Conservation (phyloP, 345 rosid species). For the Geranium brycei region DNA sequence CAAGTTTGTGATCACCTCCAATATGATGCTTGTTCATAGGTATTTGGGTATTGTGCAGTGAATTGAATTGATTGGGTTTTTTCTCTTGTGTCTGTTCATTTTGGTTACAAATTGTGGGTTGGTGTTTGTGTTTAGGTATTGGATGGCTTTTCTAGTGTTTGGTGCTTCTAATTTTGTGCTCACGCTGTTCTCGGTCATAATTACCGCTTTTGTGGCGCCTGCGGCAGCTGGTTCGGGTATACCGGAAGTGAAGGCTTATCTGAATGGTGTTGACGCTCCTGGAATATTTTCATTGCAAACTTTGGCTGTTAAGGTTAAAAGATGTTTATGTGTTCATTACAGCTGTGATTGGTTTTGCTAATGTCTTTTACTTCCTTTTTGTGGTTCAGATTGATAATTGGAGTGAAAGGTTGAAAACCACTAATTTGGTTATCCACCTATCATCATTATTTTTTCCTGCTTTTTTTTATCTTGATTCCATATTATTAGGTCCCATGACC, state of each 20-base stretch:
- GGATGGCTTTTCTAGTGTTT: slow-evolving; percentile 60
- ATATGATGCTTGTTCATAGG: slow-evolving; percentile 67
- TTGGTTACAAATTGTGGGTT: slow-evolving; percentile 1
- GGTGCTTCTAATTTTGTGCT: slow-evolving; percentile 51
- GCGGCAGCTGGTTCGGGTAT: slow-evolving; percentile 92
- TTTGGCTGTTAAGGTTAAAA: slow-evolving; percentile 57
- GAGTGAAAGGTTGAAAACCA: background rate
- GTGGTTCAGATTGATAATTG: background rate
- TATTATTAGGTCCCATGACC: too few species aligned
- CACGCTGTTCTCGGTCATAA: slow-evolving; percentile 48
- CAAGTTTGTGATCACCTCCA: slow-evolving; percentile 78
- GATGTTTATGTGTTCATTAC: background rate
- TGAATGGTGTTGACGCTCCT: slow-evolving; percentile 91
- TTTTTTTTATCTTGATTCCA: too few species aligned
- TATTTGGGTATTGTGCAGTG: slow-evolving; percentile 7
- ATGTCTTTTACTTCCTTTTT: background rate
- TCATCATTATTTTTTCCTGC: background rate
- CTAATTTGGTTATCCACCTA: background rate
- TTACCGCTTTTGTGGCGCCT: slow-evolving; percentile 65
- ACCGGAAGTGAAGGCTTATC: slow-evolving; percentile 90
- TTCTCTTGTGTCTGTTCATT: background rate
- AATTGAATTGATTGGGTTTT: slow-evolving; percentile 2
- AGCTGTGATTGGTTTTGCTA: too few species aligned
- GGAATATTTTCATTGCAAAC: slow-evolving; percentile 59
- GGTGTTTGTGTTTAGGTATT: slow-evolving; percentile 32